Conservation (phyloP, 345 rosid genomes). For the Noccaea bulbosa region DNA sequence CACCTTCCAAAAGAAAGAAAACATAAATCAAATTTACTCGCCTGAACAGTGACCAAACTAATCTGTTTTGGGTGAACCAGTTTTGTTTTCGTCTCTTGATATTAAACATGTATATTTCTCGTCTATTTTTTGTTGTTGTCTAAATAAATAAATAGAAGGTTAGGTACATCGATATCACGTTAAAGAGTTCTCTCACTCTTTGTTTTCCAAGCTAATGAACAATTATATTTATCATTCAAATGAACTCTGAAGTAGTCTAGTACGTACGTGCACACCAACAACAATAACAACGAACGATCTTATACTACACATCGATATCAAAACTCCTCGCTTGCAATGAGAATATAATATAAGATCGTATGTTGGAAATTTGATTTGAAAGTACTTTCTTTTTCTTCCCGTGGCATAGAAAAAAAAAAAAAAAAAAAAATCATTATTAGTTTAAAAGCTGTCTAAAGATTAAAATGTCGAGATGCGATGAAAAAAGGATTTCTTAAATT, state of each 20-base stretch:
- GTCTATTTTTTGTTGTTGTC: too few relatives aligned
- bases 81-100: not conserved
- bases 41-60: conserved; percentile 12
- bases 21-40: not conserved
- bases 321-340: not conserved
- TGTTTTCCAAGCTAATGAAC: not conserved
- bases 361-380: not conserved
- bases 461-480: not conserved
- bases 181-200: not conserved
- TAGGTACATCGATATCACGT: too few relatives aligned
- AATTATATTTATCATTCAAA: not conserved
- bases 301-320: not conserved
- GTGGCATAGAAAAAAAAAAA: conserved; percentile 4
- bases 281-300: not conserved
- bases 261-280: not conserved
- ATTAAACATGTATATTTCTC: not conserved
- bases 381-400: not conserved
- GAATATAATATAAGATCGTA: not conserved
- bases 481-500: conserved; percentile 1
- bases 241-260: not conserved
- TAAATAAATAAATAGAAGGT: too few relatives aligned
- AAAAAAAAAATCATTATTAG: not conserved
- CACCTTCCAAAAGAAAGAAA: not conserved
- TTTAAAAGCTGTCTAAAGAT: not conserved
- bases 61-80: not conserved